Conservation (phyloP, 495 filamentous ascomycete species). For the Tuber magnatum region DNA sequence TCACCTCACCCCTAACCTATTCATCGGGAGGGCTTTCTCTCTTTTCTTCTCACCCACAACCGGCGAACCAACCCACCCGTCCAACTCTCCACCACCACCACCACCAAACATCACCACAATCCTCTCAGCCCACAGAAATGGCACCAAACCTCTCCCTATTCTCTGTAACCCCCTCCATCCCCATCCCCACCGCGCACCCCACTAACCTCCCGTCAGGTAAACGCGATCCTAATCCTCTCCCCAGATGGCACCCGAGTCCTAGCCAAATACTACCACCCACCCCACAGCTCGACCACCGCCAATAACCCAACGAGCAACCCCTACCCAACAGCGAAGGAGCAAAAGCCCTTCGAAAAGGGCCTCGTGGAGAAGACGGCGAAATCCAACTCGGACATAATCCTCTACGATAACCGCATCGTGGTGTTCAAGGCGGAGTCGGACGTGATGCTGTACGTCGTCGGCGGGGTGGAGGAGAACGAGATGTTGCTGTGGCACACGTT, state of each 20-base stretch:
- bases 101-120: slow-evolving; percentile 1
- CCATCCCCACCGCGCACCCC: not conserved
- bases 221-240: slow-evolving; percentile 84
- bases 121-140: slow-evolving; percentile 42
- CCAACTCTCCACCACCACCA: not conserved
- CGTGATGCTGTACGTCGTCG: slow-evolving; percentile 94
- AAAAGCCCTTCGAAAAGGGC: slow-evolving; percentile 93
- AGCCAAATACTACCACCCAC: slow-evolving; percentile 88
- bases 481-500: slow-evolving; percentile 91
- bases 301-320: slow-evolving; percentile 51
- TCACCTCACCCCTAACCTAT: not conserved
- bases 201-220: slow-evolving; percentile 47
- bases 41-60: not conserved
- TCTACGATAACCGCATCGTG: slow-evolving; percentile 90
- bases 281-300: slow-evolving; percentile 54
- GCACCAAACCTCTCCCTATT: slow-evolving; percentile 69
- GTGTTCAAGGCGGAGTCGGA: slow-evolving; percentile 98
- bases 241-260: slow-evolving; percentile 84
- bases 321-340: slow-evolving; percentile 82
- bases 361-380: slow-evolving; percentile 94
- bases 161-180: slow-evolving; percentile 44
- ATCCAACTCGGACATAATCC: slow-evolving; percentile 85
- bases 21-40: not conserved
- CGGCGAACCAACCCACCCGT: not conserved
- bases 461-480: slow-evolving; percentile 89